Evolutionary conservation across 1,284 basidiomycete genomes (phyloP).

Genomic region (Marasmius tenuissimus): DNA sequence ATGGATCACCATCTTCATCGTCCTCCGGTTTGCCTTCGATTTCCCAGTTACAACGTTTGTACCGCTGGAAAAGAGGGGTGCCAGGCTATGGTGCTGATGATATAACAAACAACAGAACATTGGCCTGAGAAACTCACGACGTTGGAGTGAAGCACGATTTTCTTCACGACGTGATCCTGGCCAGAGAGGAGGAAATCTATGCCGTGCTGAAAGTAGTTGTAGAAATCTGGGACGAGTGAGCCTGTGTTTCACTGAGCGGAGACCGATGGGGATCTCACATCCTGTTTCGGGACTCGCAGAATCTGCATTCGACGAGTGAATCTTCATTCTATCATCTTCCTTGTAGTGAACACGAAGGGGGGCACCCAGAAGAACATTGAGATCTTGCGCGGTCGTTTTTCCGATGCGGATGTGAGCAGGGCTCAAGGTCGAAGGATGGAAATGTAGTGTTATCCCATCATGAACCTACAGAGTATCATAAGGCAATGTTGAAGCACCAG

Average conservation of each 20-base stretch:
- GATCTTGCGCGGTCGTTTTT: conserved; percentile 80
- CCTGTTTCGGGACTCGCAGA: conserved; percentile 41
- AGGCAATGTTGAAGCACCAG: conserved; percentile 2
- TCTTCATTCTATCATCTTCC: conserved; percentile 84
- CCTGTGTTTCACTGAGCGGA: background rate
- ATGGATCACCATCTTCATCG: conserved; percentile 64
- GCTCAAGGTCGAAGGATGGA: conserved; percentile 53
- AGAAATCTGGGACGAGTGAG: conserved; percentile 65
- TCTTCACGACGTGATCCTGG: conserved; percentile 70
- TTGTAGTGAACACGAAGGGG: conserved; percentile 82
- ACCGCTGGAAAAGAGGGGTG: conserved; percentile 83
- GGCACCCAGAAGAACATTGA: conserved; percentile 75
- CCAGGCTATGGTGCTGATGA: conserved; percentile 59
- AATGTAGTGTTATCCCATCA: conserved; percentile 68
- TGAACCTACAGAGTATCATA: conserved; percentile 51
- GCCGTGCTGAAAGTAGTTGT: conserved; percentile 90
- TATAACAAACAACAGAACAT: background rate
- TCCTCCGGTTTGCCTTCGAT: conserved; percentile 74
- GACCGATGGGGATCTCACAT: conserved; percentile 32
- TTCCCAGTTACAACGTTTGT: conserved; percentile 88
- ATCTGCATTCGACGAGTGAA: conserved; percentile 56
- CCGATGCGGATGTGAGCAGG: conserved; percentile 71
- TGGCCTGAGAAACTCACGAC: conserved; percentile 55
- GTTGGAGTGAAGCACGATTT: conserved; percentile 85
- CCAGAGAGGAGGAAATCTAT: conserved; percentile 82